phyloP scores from a whole-genome alignment of 179 eudicot genomes.

The Dionaea muscipula region DNA sequence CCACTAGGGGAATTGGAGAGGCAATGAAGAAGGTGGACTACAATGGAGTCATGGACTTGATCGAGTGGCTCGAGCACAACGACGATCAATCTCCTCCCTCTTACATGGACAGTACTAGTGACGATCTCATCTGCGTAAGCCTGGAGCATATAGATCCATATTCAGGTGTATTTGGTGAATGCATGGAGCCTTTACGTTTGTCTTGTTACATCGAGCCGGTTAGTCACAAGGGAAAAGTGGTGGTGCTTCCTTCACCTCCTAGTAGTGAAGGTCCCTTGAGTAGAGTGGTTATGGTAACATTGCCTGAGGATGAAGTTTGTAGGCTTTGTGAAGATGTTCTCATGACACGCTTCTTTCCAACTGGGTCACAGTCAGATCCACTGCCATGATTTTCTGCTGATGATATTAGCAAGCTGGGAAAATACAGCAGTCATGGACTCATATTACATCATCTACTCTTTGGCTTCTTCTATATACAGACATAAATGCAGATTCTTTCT shows the following conservation, averaged over 20 bases:
- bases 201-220: constrained; percentile 33
- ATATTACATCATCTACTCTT: too few species aligned
- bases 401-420: too few species aligned
- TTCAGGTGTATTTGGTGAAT: constrained; percentile 22
- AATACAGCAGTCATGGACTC: too few species aligned
- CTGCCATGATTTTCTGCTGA: too few species aligned
- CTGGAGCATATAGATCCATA: constrained; percentile 25
- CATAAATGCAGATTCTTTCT: too few species aligned
- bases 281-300: constrained; percentile 31
- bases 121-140: constrained; percentile 26
- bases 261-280: constrained; percentile 19
- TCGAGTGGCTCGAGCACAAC: constrained; percentile 33
- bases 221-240: constrained; percentile 21
- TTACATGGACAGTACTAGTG: constrained; percentile 9
- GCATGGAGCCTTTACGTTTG: constrained; percentile 20
- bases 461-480: too few species aligned
- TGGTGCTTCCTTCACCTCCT: constrained; percentile 32
- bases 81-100: constrained; percentile 12
- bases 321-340: constrained; percentile 29
- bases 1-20: constrained; percentile 24
- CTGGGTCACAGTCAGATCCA: too few species aligned
- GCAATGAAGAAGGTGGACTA: constrained; percentile 22
- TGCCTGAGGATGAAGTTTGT: constrained; percentile 25
- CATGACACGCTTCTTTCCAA: constrained; percentile 16
- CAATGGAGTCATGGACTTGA: constrained; percentile 28